A percentile compares a stretch with the other conserved stretches of the same genome.
Conservation (phyloP, 176 grass and related monocot species). For the Areca catechu region DNA sequence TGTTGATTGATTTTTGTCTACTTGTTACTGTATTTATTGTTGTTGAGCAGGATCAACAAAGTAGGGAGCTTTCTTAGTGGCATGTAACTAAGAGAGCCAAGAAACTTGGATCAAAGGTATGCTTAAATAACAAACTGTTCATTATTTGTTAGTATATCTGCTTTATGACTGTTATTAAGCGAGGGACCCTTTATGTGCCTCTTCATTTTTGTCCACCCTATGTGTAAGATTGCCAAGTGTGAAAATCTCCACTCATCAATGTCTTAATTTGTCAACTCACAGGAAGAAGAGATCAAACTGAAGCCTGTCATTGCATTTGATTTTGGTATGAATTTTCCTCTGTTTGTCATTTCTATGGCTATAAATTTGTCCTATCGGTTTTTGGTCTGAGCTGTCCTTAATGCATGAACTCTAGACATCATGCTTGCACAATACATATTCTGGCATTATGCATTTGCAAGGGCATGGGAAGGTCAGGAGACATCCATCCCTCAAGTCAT, state of each 20-base stretch:
- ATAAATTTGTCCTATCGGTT: no score
- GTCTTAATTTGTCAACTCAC: conserved; percentile 6
- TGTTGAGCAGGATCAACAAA: conserved; percentile 83
- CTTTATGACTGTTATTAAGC: not conserved
- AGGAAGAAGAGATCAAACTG: conserved; percentile 96
- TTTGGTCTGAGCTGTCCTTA: no score
- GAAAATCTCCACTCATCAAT: conserved; percentile 26
- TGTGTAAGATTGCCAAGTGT: no score
- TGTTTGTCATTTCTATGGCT: not conserved
- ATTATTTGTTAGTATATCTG: no score
- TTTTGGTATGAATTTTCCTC: conserved; percentile 49
- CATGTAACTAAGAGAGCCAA: conserved; percentile 92
- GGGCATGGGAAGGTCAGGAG: no score
- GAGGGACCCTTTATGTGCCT: not conserved
- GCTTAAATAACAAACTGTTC: no score
- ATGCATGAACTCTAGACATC: no score
- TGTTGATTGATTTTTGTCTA: no score
- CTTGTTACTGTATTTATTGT: no score
- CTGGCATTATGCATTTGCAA: no score
- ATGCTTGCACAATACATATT: no score
- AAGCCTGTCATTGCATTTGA: conserved; percentile 96
- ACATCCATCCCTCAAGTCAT: no score
- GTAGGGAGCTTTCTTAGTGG: conserved; percentile 88
- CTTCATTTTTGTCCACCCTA: conserved; percentile 1
- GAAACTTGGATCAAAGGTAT: conserved; percentile 56